A percentile compares a stretch with the other conserved stretches of the same genome.
These are phyloP conservation scores for Acanthamoeba lenticulata DNA, from an alignment of 208 protist genomes.

Conservation along the genomic window DNA sequence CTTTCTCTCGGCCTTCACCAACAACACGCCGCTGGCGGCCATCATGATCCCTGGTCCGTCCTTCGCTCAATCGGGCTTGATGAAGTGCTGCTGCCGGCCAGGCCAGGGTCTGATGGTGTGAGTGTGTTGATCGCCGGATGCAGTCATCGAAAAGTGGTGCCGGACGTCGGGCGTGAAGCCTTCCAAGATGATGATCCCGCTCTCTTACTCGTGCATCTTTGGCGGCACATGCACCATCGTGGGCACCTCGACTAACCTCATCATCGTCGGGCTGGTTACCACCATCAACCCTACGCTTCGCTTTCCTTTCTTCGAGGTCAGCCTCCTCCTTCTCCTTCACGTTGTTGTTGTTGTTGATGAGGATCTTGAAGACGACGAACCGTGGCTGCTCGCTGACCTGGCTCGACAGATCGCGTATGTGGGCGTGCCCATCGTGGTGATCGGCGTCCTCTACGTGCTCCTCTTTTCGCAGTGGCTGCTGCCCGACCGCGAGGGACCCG, in stretches of 20 bases:
- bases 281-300: background rate
- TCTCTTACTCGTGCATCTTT: conserved; percentile 58
- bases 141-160: conserved; percentile 66
- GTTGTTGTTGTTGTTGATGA: background rate
- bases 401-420: conserved; percentile 3
- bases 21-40: conserved; percentile 73
- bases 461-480: conserved; percentile 27
- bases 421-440: conserved; percentile 10
- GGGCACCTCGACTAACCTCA: conserved; percentile 72
- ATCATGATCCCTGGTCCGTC: conserved; percentile 67
- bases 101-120: background rate
- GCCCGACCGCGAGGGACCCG: background rate
- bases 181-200: conserved; percentile 65
- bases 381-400: background rate
- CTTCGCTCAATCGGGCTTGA: background rate
- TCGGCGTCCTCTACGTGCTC: conserved; percentile 28
- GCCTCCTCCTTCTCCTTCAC: background rate
- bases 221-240: conserved; percentile 70
- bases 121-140: background rate
- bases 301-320: conserved; percentile 65
- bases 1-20: conserved; percentile 69
- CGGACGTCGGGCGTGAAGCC: background rate
- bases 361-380: background rate
- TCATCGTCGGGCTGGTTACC: conserved; percentile 53
- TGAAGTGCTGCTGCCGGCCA: background rate